Base-by-base conservation (phyloP, 1,284 basidiomycete genomes). In the Ustilago loliicola region DNA sequence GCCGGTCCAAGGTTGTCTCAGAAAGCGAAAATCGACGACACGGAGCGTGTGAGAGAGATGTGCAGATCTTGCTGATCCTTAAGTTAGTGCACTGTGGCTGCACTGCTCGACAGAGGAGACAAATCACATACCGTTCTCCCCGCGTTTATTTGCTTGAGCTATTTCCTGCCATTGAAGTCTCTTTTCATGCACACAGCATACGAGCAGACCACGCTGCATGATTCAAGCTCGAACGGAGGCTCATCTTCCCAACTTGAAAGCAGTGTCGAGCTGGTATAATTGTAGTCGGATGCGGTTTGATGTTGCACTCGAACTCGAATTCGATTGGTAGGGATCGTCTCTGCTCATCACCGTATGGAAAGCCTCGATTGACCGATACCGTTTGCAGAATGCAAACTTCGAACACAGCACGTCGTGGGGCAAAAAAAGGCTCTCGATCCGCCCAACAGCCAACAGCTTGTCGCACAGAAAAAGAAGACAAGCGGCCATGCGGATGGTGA, bases 101-200 rank as follows among this genome's bases (percentile, higher is more conserved):
- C 53, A 40, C n/a, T 45, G 48, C 27, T 57, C 55, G 50, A 62
- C 23, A 34, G 48, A 38, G 34, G 56, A 34, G 51, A 27, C 40
- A 69, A 57, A 40, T 70, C 67, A 61, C 67, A 70, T 70, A 56
- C 57, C 67, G 13, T 60, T 64, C 67, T 51, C 32, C 34, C 8
- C 53, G 25, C 47, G 54, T 36, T 36, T 19, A 40, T 25, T 21
- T 23, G 15, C 21, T 36, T 61, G 8, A 27, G 59, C 36, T 61
- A 52, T 52, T 61, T 61, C 48, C 59, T 61, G 48, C 59, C 59
- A 1, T 45, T 8, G 13, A 52, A 13, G 25, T 4, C 25, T n/a
- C 25, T 8, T 11, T 30, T 30, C 50, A 61, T 52, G 50, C 34
- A 29, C 54, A 23, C 17, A 42, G 38, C 17, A 11, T 17, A 45